phyloP scores from a whole-genome alignment of 345 rosid species.

The Lenwebbia sp. region DNA sequence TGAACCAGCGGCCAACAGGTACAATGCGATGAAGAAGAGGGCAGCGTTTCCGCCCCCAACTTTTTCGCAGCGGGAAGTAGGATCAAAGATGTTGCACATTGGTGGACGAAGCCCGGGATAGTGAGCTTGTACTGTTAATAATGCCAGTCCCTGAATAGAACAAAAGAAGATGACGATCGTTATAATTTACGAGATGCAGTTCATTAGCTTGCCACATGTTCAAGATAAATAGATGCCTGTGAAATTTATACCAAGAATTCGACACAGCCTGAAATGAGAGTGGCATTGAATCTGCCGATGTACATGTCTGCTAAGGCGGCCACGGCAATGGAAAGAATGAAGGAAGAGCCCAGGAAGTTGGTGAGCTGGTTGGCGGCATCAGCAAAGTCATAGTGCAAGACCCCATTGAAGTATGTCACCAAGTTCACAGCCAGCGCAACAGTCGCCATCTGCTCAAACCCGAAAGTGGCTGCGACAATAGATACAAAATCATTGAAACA shows the following conservation, averaged over 20 bases:
- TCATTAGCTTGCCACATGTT: background rate
- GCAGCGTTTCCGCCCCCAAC: constrained; percentile 19
- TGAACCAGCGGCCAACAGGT: constrained; percentile 36
- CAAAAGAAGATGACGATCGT: background rate
- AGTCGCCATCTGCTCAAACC: constrained; percentile 33
- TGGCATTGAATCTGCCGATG: constrained; percentile 36
- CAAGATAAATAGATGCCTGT: background rate
- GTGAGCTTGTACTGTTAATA: constrained; percentile 49
- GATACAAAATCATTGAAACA: background rate
- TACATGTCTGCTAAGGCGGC: constrained; percentile 38
- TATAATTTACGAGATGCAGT: background rate
- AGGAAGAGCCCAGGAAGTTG: constrained; percentile 37
- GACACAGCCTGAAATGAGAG: constrained; percentile 25
- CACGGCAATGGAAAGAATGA: constrained; percentile 28
- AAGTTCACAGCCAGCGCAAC: constrained; percentile 34
- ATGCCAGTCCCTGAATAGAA: constrained; percentile 23
- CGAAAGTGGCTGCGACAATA: constrained; percentile 20
- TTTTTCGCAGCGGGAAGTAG: constrained; percentile 24
- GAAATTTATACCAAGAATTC: constrained; percentile 32
- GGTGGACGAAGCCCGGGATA: constrained; percentile 32
- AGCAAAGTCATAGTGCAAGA: constrained; percentile 39
- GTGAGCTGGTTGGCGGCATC: constrained; percentile 51
- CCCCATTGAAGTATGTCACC: constrained; percentile 36
- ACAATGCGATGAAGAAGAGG: constrained; percentile 28
- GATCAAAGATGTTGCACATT: constrained; percentile 24